Percentiles rank a stretch among this genome's conserved stretches.
Conservation (phyloP, 345 rosid genomes). For the Hibiscus trionum region DNA sequence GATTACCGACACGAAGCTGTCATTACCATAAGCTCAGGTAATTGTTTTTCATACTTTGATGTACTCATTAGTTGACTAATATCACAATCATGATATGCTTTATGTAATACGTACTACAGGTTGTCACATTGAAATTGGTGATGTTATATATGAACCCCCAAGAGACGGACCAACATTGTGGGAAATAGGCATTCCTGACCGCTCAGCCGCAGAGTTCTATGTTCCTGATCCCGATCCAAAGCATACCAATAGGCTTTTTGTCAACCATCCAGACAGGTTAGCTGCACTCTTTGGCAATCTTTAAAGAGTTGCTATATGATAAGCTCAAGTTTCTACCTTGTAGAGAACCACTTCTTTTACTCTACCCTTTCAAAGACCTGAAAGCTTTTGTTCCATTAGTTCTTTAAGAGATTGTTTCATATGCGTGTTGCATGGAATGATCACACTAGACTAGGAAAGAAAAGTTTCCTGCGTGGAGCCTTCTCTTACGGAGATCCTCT, state of each 20-base stretch:
- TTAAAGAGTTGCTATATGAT: not conserved
- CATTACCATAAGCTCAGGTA: constrained; percentile 57
- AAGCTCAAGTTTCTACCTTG: not conserved
- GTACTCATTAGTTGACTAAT: not conserved
- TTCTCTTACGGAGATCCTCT: not conserved
- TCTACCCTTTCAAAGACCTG: not conserved
- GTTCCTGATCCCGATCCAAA: constrained; percentile 73
- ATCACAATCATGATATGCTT: constrained; percentile 2
- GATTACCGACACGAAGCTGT: constrained; percentile 42
- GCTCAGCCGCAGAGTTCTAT: constrained; percentile 71
- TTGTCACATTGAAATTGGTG: constrained; percentile 44
- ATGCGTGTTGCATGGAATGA: not conserved
- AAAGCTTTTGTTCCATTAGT: not conserved
- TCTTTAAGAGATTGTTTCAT: not conserved
- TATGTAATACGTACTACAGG: constrained; percentile 29
- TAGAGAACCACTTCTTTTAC: not conserved
- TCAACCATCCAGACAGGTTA: constrained; percentile 77
- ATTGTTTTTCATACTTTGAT: constrained; percentile 4
- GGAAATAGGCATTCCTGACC: constrained; percentile 91
- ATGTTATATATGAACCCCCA: constrained; percentile 62
- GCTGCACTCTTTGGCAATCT: not conserved
- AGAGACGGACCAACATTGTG: constrained; percentile 84
- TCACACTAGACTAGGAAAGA: not conserved
- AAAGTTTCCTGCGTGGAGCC: not conserved
- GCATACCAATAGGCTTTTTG: constrained; percentile 51